Conservation (phyloP, 2,329 filamentous ascomycete species). For the Ophiostoma quercus region DNA sequence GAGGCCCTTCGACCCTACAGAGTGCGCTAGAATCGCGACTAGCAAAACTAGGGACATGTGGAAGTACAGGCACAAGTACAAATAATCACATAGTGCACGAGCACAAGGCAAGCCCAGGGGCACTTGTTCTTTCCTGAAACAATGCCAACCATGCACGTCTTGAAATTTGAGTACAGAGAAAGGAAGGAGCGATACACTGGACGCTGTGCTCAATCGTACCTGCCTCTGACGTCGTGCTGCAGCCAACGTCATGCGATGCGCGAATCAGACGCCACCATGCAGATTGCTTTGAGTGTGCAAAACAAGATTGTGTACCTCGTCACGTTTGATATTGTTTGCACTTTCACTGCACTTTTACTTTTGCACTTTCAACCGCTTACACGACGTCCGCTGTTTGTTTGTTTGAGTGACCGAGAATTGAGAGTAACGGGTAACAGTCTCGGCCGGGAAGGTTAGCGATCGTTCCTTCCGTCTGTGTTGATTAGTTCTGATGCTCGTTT, state of each 20-base stretch:
- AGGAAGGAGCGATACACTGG: background rate
- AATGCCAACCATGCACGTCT: background rate
- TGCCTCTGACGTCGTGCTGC: constrained; percentile 10
- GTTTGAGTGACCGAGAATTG: background rate
- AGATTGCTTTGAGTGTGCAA: background rate
- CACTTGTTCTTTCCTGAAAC: constrained; percentile 8
- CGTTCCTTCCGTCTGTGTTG: background rate
- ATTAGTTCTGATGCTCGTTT: background rate
- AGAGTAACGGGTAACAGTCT: background rate
- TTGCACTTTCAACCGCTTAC: background rate
- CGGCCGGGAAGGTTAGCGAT: constrained; percentile 1
- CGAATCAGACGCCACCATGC: background rate
- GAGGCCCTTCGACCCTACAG: too few relatives aligned
- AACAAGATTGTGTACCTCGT: background rate
- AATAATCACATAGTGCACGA: background rate
- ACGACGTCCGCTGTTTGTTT: background rate
- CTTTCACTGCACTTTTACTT: background rate
- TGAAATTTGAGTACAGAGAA: background rate
- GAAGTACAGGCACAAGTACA: background rate
- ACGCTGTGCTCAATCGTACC: background rate
- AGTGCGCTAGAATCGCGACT: background rate
- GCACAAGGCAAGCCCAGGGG: background rate
- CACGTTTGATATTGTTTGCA: background rate
- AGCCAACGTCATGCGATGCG: background rate
- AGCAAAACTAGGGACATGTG: background rate